A percentile compares a stretch with the other conserved stretches of the same genome.
phyloP scores from a whole-genome alignment of 2,329 filamentous ascomycete species.

The Trichoderma guizhouense region DNA sequence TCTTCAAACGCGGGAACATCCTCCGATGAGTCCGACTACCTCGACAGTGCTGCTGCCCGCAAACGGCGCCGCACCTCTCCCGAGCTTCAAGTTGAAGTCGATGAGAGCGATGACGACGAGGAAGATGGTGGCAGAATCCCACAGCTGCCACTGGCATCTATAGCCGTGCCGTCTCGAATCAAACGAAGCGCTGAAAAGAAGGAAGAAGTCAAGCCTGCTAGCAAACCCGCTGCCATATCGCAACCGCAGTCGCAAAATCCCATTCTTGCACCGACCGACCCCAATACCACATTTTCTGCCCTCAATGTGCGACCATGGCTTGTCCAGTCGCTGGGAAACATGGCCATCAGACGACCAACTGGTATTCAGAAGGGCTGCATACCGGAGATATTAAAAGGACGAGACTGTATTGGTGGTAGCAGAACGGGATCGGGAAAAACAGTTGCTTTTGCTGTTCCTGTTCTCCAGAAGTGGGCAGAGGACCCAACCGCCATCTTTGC shows the following conservation, averaged over 20 bases:
- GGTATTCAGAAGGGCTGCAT: conserved; percentile 92
- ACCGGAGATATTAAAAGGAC: conserved; percentile 83
- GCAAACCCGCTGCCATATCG: not conserved
- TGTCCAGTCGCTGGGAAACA: conserved; percentile 68
- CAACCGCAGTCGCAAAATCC: conserved; percentile 29
- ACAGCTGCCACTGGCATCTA: conserved; percentile 39
- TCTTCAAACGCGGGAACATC: conserved; percentile 15
- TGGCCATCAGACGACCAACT: conserved; percentile 84
- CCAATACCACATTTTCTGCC: conserved; percentile 64
- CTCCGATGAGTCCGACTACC: conserved; percentile 47
- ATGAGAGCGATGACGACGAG: conserved; percentile 26
- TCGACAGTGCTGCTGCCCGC: conserved; percentile 44
- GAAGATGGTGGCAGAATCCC: conserved; percentile 22
- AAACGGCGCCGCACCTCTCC: conserved; percentile 44
- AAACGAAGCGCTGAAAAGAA: conserved; percentile 36
- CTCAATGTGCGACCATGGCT: conserved; percentile 83
- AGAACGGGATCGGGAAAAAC: conserved; percentile 97
- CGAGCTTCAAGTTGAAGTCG: conserved; percentile 19
- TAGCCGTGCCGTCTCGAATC: conserved; percentile 53
- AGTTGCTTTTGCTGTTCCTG: conserved; percentile 89
- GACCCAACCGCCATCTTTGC: conserved; percentile 91
- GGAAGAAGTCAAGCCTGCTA: conserved; percentile 19
- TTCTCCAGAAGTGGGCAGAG: conserved; percentile 88
- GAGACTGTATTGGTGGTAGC: conserved; percentile 92
- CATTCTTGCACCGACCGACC: conserved; percentile 52